Evolutionary conservation across 2,329 filamentous ascomycete genomes (phyloP).

Genomic region (Cordyceps cicadae): DNA sequence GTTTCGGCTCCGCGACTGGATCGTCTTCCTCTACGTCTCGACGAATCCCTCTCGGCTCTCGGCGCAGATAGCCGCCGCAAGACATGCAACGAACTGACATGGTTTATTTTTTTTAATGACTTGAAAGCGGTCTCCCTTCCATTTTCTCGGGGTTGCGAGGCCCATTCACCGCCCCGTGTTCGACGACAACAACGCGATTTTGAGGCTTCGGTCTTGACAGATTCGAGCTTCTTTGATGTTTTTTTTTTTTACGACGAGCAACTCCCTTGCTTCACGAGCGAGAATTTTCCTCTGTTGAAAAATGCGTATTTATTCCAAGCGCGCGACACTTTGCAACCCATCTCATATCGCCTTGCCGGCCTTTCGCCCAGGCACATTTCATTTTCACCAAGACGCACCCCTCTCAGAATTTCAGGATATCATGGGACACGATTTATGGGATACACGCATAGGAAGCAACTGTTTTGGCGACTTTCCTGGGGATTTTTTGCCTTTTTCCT

Average conservation of each 20-base stretch:
- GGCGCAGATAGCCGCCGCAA: slow-evolving; percentile 30
- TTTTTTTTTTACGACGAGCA: neutral
- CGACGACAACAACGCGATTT: neutral
- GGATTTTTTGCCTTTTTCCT: neutral
- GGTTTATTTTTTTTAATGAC: too few species aligned
- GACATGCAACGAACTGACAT: neutral
- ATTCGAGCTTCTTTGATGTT: neutral
- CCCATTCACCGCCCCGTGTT: too few species aligned
- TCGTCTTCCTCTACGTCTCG: slow-evolving; percentile 38
- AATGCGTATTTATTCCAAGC: neutral
- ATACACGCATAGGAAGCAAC: neutral
- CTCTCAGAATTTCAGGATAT: neutral
- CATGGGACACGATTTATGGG: neutral
- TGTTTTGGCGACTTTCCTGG: neutral
- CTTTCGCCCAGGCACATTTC: neutral
- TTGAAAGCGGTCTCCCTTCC: neutral
- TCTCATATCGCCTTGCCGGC: neutral
- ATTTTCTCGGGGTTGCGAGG: too few species aligned
- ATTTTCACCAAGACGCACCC: neutral
- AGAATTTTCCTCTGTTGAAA: neutral
- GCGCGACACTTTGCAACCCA: neutral
- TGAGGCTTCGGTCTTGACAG: neutral
- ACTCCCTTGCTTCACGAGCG: too few species aligned
- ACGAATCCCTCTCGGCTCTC: slow-evolving; percentile 40
- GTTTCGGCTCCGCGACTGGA: slow-evolving; percentile 38